phyloP scores from a whole-genome alignment of 2,329 filamentous ascomycete genomes.

The Fusarium odoratissimum region DNA sequence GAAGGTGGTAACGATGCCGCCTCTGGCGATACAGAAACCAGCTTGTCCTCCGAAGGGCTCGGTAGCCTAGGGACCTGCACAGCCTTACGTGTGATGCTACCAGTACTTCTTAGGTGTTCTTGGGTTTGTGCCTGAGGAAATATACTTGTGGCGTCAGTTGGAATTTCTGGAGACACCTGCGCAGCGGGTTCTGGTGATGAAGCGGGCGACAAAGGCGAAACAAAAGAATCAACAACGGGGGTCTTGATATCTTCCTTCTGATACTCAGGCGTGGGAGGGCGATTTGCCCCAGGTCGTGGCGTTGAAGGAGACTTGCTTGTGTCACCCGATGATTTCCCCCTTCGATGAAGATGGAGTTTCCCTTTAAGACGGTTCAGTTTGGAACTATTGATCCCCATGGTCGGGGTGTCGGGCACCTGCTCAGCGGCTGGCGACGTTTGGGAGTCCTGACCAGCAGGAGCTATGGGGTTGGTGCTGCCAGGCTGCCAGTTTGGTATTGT shows the following conservation, averaged over 20 bases:
- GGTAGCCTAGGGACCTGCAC: conserved; percentile 34
- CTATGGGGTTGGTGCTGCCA: conserved; percentile 16
- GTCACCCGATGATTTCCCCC: conserved; percentile 41
- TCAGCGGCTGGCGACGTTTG: conserved; percentile 22
- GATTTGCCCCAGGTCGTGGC: conserved; percentile 44
- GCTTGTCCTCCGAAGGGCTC: conserved; percentile 41
- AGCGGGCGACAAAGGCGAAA: conserved; percentile 59
- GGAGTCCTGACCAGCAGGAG: conserved; percentile 22
- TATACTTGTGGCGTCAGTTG: conserved; percentile 34
- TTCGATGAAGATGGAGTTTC: conserved; percentile 45
- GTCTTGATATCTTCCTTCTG: conserved; percentile 56
- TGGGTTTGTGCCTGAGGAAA: conserved; percentile 16
- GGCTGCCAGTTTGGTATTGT: conserved; percentile 31
- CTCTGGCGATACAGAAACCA: conserved; percentile 39
- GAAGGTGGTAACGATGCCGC: conserved; percentile 41
- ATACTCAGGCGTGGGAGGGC: conserved; percentile 63
- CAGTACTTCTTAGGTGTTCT: conserved; percentile 25
- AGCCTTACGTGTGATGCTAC: conserved; percentile 43
- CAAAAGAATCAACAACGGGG: conserved; percentile 50
- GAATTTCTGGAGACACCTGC: conserved; percentile 53
- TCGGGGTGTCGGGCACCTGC: conserved; percentile 33
- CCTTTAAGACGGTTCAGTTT: conserved; percentile 49
- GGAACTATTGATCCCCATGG: conserved; percentile 51
- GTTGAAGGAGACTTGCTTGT: conserved; percentile 34
- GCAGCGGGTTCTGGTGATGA: conserved; percentile 55